A percentile compares a stretch with the other conserved stretches of the same genome.
phyloP scores from a whole-genome alignment of 176 grass and related monocot species.

The Poa annua region DNA sequence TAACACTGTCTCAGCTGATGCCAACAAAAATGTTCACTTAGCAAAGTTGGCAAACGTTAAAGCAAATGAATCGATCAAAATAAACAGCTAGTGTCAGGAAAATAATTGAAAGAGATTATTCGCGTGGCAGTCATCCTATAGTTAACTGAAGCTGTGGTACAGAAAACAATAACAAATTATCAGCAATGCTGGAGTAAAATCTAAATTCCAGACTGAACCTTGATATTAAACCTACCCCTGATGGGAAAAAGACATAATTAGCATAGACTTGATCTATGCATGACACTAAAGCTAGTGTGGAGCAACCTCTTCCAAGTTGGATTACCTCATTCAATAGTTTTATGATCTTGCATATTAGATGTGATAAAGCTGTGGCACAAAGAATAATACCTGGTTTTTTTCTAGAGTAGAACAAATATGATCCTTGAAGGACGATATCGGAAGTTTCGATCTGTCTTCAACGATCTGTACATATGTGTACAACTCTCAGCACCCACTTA shows the following conservation, averaged over 20 bases:
- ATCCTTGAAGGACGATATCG: constrained; percentile 88
- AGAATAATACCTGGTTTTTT: constrained; percentile 73
- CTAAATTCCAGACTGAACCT: neutral
- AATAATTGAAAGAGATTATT: neutral
- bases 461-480: constrained; percentile 61
- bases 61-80: constrained; percentile 21
- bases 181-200: constrained; percentile 7
- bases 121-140: constrained; percentile 2
- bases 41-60: neutral
- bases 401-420: constrained; percentile 77
- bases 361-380: constrained; percentile 26
- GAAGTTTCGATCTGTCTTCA: constrained; percentile 86
- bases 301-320: constrained; percentile 6
- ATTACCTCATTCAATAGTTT: constrained; percentile 3
- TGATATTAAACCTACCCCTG: neutral
- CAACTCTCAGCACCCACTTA: constrained; percentile 37
- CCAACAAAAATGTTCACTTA: constrained; percentile 13
- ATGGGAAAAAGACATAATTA: constrained; percentile 5
- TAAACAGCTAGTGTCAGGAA: constrained; percentile 24
- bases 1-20: constrained; percentile 31
- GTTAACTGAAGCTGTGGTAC: neutral
- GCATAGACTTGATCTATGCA: constrained; percentile 23
- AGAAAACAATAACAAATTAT: constrained; percentile 22
- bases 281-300: constrained; percentile 19
- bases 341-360: neutral